A percentile compares a stretch with the other conserved stretches of the same genome.
Evolutionary conservation across 2,329 filamentous ascomycete species (phyloP).

Genomic region (Celoporthe dispersa): DNA sequence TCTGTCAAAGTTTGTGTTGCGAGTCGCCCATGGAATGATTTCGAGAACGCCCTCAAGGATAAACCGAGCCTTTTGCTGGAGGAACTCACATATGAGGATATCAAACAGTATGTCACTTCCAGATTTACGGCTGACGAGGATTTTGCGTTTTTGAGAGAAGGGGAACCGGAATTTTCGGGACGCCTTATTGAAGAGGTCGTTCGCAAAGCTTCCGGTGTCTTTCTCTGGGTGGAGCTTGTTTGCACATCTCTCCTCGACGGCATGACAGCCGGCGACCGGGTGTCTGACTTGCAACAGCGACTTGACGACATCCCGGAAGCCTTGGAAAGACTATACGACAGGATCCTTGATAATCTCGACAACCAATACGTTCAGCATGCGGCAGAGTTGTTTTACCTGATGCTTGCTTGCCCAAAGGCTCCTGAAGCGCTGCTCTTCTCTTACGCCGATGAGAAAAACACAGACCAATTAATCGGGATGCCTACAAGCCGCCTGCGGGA

Average conservation of each 20-base stretch:
- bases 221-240: conserved; percentile 3
- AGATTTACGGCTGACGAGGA: neutral
- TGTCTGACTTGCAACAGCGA: neutral
- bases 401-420: neutral
- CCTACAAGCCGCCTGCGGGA: no score
- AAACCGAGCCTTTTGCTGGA: no score
- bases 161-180: neutral
- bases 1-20: no score
- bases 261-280: neutral
- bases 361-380: neutral
- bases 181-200: neutral
- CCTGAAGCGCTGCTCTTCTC: neutral
- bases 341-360: neutral
- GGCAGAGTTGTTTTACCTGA: neutral
- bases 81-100: no score
- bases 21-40: no score
- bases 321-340: neutral
- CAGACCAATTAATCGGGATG: no score
- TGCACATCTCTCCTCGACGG: neutral
- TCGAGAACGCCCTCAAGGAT: no score
- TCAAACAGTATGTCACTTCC: no score
- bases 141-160: neutral
- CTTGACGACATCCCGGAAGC: neutral
- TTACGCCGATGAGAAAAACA: no score
- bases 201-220: neutral